Conservation (phyloP, 2,329 filamentous ascomycete genomes). For the Sordariomycetes sp. region DNA sequence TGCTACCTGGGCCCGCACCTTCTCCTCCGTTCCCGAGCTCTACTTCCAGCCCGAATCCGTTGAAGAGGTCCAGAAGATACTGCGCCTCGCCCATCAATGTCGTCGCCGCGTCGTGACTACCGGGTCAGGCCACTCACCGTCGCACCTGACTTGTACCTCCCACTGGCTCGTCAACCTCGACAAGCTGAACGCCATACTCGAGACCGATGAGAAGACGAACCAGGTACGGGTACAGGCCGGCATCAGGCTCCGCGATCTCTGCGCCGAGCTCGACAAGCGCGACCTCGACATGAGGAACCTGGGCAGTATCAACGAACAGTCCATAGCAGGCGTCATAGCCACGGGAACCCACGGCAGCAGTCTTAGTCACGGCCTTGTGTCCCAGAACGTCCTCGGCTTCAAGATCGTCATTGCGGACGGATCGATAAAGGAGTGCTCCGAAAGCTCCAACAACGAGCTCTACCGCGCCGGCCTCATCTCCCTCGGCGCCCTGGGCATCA, state of each 20-base stretch:
- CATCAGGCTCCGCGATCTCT: slow-evolving; percentile 66
- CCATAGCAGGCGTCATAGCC: slow-evolving; percentile 79
- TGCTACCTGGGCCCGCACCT: slow-evolving; percentile 90
- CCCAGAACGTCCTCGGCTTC: slow-evolving; percentile 60
- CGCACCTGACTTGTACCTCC: slow-evolving; percentile 81
- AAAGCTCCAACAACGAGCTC: slow-evolving; percentile 57
- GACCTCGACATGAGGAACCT: slow-evolving; percentile 83
- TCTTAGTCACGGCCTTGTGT: slow-evolving; percentile 69
- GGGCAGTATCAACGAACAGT: slow-evolving; percentile 91
- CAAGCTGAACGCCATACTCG: slow-evolving; percentile 59
- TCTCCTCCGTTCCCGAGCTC: slow-evolving; percentile 77
- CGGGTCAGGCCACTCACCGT: slow-evolving; percentile 88
- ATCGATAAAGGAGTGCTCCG: slow-evolving; percentile 55
- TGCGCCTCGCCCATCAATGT: slow-evolving; percentile 68
- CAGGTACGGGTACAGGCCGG: slow-evolving; percentile 75
- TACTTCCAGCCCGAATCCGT: slow-evolving; percentile 76
- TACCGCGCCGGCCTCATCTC: slow-evolving; percentile 83
- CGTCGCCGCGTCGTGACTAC: slow-evolving; percentile 71
- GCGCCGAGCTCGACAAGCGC: slow-evolving; percentile 56
- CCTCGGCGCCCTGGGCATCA: slow-evolving; percentile 79
- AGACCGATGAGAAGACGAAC: slow-evolving; percentile 51
- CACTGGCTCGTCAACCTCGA: slow-evolving; percentile 94
- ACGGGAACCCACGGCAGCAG: slow-evolving; percentile 92
- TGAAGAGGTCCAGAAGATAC: slow-evolving; percentile 69
- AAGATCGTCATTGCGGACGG: slow-evolving; percentile 77